Conservation (phyloP, 2,329 filamentous ascomycete species). For the Phialocephala subalpina region DNA sequence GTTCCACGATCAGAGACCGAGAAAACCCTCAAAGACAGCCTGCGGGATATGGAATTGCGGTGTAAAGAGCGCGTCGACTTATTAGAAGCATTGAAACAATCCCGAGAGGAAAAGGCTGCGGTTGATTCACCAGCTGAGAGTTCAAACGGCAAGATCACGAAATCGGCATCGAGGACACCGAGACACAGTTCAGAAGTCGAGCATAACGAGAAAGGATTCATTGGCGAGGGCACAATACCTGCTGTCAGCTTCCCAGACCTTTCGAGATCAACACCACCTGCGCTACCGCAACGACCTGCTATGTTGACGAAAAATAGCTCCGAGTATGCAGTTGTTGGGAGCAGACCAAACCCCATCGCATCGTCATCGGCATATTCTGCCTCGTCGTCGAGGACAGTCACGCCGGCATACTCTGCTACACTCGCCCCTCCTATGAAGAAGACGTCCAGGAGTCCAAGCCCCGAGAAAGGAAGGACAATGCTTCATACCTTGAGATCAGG, state of each 20-base stretch:
- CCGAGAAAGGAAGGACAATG: slow-evolving; percentile 66
- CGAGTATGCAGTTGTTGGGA: slow-evolving; percentile 53
- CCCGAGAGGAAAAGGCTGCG: slow-evolving; percentile 55
- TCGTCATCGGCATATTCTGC: slow-evolving; percentile 24
- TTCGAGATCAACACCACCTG: slow-evolving; percentile 66
- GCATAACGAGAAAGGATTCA: slow-evolving; percentile 60
- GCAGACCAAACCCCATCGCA: slow-evolving; percentile 21
- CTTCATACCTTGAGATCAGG: slow-evolving; percentile 65
- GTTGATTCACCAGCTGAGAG: slow-evolving; percentile 34
- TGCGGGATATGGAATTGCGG: slow-evolving; percentile 85
- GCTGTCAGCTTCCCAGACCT: slow-evolving; percentile 82
- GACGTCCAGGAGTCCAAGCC: slow-evolving; percentile 58
- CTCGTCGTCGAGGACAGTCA: slow-evolving; percentile 31
- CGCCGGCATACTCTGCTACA: slow-evolving; percentile 29
- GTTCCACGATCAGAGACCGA: slow-evolving; percentile 83
- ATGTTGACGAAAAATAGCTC: slow-evolving; percentile 57
- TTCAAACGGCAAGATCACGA: slow-evolving; percentile 39
- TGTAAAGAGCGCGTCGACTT: slow-evolving; percentile 94
- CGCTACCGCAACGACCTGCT: slow-evolving; percentile 61
- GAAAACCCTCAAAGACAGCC: slow-evolving; percentile 79
- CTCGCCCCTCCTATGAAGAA: slow-evolving; percentile 44
- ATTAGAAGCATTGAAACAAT: slow-evolving; percentile 79
- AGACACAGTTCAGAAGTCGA: slow-evolving; percentile 40
- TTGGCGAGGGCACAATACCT: slow-evolving; percentile 84
- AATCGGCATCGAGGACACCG: slow-evolving; percentile 42